phyloP scores from a whole-genome alignment of 2,329 filamentous ascomycete species.

The Cytospora chrysosperma region DNA sequence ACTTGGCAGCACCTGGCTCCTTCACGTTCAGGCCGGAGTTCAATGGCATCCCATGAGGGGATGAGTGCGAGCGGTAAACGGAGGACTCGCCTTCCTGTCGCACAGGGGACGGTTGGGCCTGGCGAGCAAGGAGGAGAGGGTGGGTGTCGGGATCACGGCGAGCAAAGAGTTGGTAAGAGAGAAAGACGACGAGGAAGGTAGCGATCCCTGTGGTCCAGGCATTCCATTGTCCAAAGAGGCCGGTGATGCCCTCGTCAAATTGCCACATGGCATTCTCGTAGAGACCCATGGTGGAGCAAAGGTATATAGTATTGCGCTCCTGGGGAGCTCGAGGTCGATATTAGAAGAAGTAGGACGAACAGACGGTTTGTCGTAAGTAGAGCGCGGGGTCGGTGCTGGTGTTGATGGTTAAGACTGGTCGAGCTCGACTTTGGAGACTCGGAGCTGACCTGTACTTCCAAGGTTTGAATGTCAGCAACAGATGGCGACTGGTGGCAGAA shows the following conservation, averaged over 20 bases:
- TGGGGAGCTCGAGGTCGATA: neutral
- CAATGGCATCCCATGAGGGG: conserved; percentile 81
- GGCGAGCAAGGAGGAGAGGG: conserved; percentile 83
- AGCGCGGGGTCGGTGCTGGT: neutral
- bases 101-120: conserved; percentile 75
- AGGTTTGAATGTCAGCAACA: conserved; percentile 11
- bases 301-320: neutral
- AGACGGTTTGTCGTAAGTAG: neutral
- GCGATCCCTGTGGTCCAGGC: conserved; percentile 72
- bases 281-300: conserved; percentile 22
- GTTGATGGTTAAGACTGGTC: neutral
- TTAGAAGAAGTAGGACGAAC: neutral
- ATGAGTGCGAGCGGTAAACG: conserved; percentile 78
- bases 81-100: conserved; percentile 83
- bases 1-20: conserved; percentile 75
- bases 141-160: conserved; percentile 85
- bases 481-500: neutral
- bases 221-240: conserved; percentile 78
- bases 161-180: conserved; percentile 69
- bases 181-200: conserved; percentile 62
- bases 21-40: conserved; percentile 79
- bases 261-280: conserved; percentile 60
- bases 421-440: neutral
- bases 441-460: too few species aligned
- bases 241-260: conserved; percentile 69